These are phyloP conservation scores for Salix suchowensis DNA, from an alignment of 345 rosid species.

Conservation along the genomic window DNA sequence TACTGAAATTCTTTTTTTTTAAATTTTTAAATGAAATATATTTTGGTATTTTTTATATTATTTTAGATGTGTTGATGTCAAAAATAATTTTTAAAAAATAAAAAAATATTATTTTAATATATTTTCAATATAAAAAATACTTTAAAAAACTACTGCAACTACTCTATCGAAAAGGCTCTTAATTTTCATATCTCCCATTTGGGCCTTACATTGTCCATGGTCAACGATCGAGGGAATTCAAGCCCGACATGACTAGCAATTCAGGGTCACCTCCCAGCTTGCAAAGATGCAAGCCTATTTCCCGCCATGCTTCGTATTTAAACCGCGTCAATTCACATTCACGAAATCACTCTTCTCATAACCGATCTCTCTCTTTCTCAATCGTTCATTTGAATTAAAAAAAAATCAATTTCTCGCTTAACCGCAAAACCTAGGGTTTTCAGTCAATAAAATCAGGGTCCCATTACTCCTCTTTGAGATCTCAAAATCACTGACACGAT, in stretches of 20 bases:
- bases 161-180: too few relatives aligned
- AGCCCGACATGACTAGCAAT: background rate
- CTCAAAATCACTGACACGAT: background rate
- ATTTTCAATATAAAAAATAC: too few relatives aligned
- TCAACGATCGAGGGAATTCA: background rate
- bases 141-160: too few relatives aligned
- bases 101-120: too few relatives aligned
- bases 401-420: background rate
- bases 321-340: background rate
- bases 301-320: background rate
- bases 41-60: too few relatives aligned
- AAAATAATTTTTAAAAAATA: too few relatives aligned
- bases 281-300: background rate
- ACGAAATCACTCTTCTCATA: background rate
- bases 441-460: conserved; percentile 1
- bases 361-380: background rate
- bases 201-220: background rate
- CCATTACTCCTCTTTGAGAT: background rate
- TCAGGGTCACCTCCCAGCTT: background rate
- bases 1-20: too few relatives aligned
- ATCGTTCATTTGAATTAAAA: background rate
- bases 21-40: too few relatives aligned
- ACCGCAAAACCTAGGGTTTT: background rate
- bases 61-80: too few relatives aligned
- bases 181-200: too few relatives aligned